A percentile compares a stretch with the other conserved stretches of the same genome.
phyloP scores from a whole-genome alignment of 2,329 filamentous ascomycete genomes.

The Clonostachys byssicola region DNA sequence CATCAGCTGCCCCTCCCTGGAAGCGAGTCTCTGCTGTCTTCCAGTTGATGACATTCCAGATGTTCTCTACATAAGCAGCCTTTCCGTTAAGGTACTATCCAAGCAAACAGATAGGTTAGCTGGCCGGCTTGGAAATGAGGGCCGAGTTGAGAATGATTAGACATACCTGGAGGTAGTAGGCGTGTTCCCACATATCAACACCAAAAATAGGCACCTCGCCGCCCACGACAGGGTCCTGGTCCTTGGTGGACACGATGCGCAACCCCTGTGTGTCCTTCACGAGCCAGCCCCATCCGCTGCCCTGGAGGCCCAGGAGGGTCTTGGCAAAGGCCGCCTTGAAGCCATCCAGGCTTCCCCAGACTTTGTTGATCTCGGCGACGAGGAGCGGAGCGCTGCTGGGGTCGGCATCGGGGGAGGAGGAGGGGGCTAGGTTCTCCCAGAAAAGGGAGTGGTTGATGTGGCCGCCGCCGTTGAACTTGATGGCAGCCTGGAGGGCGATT shows the following conservation, averaged over 20 bases:
- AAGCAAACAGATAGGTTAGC: neutral
- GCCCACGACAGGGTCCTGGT: conserved; percentile 72
- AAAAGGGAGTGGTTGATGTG: conserved; percentile 93
- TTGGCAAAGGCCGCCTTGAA: conserved; percentile 66
- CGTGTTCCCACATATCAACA: conserved; percentile 92
- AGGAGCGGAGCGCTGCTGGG: conserved; percentile 54
- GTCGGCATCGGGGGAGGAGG: conserved; percentile 52
- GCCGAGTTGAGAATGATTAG: neutral
- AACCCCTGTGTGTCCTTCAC: conserved; percentile 60
- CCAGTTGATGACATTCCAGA: conserved; percentile 80
- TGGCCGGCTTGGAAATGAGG: neutral
- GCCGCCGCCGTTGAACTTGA: conserved; percentile 88
- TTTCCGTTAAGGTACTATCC: conserved; percentile 73
- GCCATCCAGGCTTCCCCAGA: conserved; percentile 63
- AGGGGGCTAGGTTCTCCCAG: conserved; percentile 77
- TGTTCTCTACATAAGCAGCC: conserved; percentile 69
- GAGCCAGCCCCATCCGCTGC: conserved; percentile 87
- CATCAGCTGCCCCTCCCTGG: conserved; percentile 38
- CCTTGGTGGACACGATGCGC: conserved; percentile 75
- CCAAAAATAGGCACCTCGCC: conserved; percentile 68
- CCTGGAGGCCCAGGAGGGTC: conserved; percentile 68
- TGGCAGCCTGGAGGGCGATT: conserved; percentile 62
- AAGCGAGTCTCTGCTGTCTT: conserved; percentile 63
- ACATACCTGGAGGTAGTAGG: conserved; percentile 76
- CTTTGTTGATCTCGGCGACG: conserved; percentile 52